Evolutionary conservation across 805 yeast species (phyloP), one percentile per base, ranked within the genome.

Genomic region (Saccharomycopsis synnaedendra): DNA sequence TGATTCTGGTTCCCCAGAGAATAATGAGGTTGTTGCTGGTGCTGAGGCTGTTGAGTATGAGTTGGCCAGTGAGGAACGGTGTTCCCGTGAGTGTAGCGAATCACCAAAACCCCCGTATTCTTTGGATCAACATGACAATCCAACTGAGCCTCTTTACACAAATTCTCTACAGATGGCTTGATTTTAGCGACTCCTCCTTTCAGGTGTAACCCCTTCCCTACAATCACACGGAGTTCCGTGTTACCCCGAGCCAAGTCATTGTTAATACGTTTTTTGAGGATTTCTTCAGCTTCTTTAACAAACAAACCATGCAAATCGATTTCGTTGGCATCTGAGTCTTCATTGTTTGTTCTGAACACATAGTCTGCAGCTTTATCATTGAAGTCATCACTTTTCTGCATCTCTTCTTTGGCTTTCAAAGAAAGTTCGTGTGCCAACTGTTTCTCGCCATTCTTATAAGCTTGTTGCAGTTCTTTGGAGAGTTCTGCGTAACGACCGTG

Each of bases 281-380:
- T 76, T 60, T 77, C 82, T 52, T 77, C 76, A 5, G 97, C 96
- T 65, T 90, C 98, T 60, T 80, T 82, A 19, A 90, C 94, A 57
- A 72, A 89, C 32, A 90, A 67, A 0, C 98, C 98, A 63, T 90
- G 98, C 46, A 90, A 70, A 65, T 90, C 97, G 53, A 90, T 87
- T 64, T 90, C 97, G 62, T 86, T 82, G 29, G 72, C 71, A 33
- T 75, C 80, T n/a, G 90, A 80, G 59, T 89, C 97, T 38, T 85
- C 76, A 60, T 90, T 90, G 63, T 90, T 90, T 55, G 84, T 89
- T 40, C 80, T 69, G 62, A 90, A 90, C 1, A 85, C 96, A 58
- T 81, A 88, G 61, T 81, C 86, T 1, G 96, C 97, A 3, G 97
- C 98, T 62, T 80, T 77, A 19, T 70, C 66, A 64, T 89, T 89